A percentile compares a stretch with the other conserved stretches of the same genome.
phyloP scores from a whole-genome alignment of 2,329 filamentous ascomycete genomes.

The Simplicillium aogashimaense region DNA sequence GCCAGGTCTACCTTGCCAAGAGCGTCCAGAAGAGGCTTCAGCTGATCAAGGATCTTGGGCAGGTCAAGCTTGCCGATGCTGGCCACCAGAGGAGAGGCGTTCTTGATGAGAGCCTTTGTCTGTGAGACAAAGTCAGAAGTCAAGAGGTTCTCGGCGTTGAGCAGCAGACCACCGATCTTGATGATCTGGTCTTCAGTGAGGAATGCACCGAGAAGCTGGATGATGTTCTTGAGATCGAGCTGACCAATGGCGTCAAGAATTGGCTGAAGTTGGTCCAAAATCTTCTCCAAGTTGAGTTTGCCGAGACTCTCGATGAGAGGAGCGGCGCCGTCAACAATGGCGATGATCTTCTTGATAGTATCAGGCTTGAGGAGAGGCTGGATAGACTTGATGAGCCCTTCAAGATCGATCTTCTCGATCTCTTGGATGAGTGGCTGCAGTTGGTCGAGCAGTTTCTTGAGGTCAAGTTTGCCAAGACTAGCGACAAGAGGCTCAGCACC shows the following conservation, averaged over 20 bases:
- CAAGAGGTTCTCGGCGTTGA: conserved; percentile 19
- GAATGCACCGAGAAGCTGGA: background rate
- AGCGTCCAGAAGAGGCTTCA: conserved; percentile 18
- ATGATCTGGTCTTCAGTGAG: conserved; percentile 14
- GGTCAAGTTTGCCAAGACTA: conserved; percentile 21
- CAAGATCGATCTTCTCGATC: conserved; percentile 9
- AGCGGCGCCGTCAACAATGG: conserved; percentile 14
- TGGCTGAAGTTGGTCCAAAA: conserved; percentile 10
- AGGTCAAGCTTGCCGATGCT: conserved; percentile 16
- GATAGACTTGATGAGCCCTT: background rate
- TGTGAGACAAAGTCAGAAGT: conserved; percentile 12
- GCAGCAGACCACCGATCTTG: conserved; percentile 15
- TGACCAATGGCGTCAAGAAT: conserved; percentile 12
- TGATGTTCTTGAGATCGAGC: conserved; percentile 1
- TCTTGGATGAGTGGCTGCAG: conserved; percentile 12
- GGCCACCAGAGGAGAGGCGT: conserved; percentile 19
- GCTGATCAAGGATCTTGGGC: conserved; percentile 11
- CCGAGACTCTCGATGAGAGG: conserved; percentile 22
- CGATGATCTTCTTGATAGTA: conserved; percentile 14
- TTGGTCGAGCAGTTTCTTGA: conserved; percentile 14
- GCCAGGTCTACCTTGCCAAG: conserved; percentile 20
- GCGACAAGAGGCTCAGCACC: conserved; percentile 20
- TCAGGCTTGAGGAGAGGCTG: conserved; percentile 7
- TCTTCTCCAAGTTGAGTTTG: conserved; percentile 20
- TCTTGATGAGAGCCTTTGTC: conserved; percentile 9